Evolutionary conservation across 148 eudicot genomes (phyloP), one percentile per base, ranked within the genome.

Genomic region (Polygonum maritimum): DNA sequence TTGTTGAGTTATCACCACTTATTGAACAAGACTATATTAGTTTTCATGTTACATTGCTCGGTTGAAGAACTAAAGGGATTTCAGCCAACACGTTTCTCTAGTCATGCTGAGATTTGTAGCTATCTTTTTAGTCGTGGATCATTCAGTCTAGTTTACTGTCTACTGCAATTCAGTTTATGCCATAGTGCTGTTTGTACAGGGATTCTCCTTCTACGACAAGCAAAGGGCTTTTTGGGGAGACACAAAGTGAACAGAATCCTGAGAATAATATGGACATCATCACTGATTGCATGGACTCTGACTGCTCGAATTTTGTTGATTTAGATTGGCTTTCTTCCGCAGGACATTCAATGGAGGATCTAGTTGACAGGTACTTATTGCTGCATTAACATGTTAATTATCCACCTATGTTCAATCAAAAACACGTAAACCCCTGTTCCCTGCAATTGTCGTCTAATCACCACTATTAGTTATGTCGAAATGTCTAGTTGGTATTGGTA

Each of bases 271-370:
- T 44, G 40, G 44, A 44, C 63, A 78, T 76, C 63, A 78, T 76
- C 71, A 76, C 80, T 76, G 87, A 82, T 60, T 79, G 79, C 2
- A 84, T 83, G 52, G 88, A 91, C 45, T 48, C 76, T 63, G 94
- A 90, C 78, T 84, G 85, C 86, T 93, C 98, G 69, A 93, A 93
- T 88, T 93, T 93, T 81, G 87, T 93, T 48, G 94, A 93, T 84
- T 71, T 91, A 75, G 98, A 89, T 69, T 88, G 91, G 96, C 88
- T 93, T 76, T 93, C 98, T 74, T 93, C 98, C 44, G 88, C 92
- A 44, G 94, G 90, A 82, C 80, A 87, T 81, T 93, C 96, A 36
- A 91, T 89, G 44, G 98, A 91, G 77, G 94, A 93, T 75, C 71
- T 84, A 14, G 77, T 82, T 74, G 96, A 88, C 74, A 93, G 98